phyloP scores from a whole-genome alignment of 805 yeast species.

The Kodamaea sagamina region DNA sequence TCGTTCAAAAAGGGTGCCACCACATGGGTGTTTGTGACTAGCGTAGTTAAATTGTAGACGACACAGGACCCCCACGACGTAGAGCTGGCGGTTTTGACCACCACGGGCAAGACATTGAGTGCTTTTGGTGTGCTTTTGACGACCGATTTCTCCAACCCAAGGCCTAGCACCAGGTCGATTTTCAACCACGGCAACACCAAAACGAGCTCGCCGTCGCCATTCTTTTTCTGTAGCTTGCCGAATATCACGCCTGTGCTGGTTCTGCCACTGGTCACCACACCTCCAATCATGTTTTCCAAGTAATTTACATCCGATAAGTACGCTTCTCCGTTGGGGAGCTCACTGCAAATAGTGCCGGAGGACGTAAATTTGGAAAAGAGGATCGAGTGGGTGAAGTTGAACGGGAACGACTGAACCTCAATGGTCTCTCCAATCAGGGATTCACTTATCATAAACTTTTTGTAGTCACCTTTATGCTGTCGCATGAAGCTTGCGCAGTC shows the following conservation, averaged over 20 bases:
- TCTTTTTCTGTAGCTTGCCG: slow-evolving; percentile 38
- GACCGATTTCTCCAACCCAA: background rate
- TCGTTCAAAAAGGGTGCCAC: slow-evolving; percentile 19
- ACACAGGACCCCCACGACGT: slow-evolving; percentile 49
- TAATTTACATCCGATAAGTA: slow-evolving; percentile 43
- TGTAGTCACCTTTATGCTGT: slow-evolving; percentile 7
- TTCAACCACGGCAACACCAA: slow-evolving; percentile 32
- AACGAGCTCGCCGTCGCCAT: slow-evolving; percentile 50
- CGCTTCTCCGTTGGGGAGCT: slow-evolving; percentile 21
- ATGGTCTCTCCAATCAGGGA: slow-evolving; percentile 8
- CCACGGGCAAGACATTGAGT: slow-evolving; percentile 6
- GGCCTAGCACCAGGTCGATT: slow-evolving; percentile 14
- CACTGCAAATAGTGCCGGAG: slow-evolving; percentile 22
- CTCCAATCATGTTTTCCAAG: slow-evolving; percentile 50
- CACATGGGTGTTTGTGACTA: slow-evolving; percentile 48
- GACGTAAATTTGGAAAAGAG: slow-evolving; percentile 28
- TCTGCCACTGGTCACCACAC: slow-evolving; percentile 22
- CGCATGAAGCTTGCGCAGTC: slow-evolving; percentile 3
- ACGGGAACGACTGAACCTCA: slow-evolving; percentile 22
- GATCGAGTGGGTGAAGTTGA: slow-evolving; percentile 33
- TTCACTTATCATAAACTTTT: slow-evolving; percentile 1
- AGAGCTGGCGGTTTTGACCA: slow-evolving; percentile 10
- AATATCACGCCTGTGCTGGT: slow-evolving; percentile 39
- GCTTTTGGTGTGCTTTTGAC: background rate
- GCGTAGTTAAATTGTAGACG: slow-evolving; percentile 27